These are phyloP conservation scores for Pontederia paniculata DNA, from an alignment of 176 grass and related monocot genomes.

Conservation along the genomic window DNA sequence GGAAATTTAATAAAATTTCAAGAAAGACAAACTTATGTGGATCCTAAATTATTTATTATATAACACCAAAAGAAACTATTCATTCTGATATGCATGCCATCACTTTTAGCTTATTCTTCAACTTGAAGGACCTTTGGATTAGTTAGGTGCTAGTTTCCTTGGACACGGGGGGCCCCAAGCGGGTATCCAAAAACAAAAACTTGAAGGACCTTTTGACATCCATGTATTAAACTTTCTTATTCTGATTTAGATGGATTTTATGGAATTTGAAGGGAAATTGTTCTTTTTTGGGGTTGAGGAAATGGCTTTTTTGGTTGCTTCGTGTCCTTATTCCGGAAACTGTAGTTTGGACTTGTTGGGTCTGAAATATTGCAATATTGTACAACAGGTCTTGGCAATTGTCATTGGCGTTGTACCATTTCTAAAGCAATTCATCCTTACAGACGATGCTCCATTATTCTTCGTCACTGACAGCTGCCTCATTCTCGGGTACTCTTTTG, in stretches of 20 bases:
- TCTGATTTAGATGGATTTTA: neutral
- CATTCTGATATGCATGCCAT: too few species aligned
- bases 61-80: too few species aligned
- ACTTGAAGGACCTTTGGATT: neutral
- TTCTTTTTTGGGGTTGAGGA: neutral
- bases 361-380: neutral
- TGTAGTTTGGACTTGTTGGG: neutral
- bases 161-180: neutral
- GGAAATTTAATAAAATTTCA: too few species aligned
- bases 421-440: constrained; percentile 81
- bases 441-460: constrained; percentile 90
- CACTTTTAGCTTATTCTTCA: too few species aligned
- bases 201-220: too few species aligned
- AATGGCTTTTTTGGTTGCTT: neutral
- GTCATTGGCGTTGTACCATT: constrained; percentile 59
- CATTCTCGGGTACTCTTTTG: constrained; percentile 78
- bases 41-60: too few species aligned
- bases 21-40: too few species aligned
- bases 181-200: too few species aligned
- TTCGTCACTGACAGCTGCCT: constrained; percentile 99
- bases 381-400: constrained; percentile 64
- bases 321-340: neutral
- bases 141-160: neutral
- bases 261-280: neutral
- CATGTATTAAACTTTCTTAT: neutral